Percentiles rank a stretch among this genome's conserved stretches.
Conservation (phyloP, 371 early-diverging fungal species). For the Mucor lusitanicus region DNA sequence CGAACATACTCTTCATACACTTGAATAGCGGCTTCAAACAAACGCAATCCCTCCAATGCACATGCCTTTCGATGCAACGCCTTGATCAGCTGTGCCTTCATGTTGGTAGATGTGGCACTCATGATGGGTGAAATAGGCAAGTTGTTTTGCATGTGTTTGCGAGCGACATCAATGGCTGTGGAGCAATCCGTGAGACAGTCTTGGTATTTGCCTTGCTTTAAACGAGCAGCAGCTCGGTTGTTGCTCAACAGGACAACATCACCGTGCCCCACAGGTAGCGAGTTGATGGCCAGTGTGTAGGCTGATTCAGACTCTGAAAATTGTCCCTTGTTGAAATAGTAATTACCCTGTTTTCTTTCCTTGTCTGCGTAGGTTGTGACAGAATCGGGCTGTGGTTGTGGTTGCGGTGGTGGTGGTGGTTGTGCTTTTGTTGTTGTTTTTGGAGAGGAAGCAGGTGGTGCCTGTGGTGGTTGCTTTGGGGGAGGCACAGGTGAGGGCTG, state of each 20-base stretch:
- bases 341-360: constrained; percentile 75
- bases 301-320: constrained; percentile 77
- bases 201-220: constrained; percentile 86
- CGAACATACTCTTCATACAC: constrained; percentile 69
- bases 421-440: background rate
- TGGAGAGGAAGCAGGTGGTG: background rate
- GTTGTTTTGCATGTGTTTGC: constrained; percentile 5
- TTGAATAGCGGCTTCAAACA: constrained; percentile 71
- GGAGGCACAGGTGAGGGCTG: constrained; percentile 1
- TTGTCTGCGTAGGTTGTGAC: constrained; percentile 25
- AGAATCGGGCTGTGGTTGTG: constrained; percentile 6
- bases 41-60: constrained; percentile 81
- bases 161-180: constrained; percentile 13
- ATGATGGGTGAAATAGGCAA: constrained; percentile 43
- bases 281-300: constrained; percentile 73
- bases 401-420: constrained; percentile 10
- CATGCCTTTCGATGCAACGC: constrained; percentile 63
- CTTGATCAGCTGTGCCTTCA: constrained; percentile 18
- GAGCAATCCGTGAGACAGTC: constrained; percentile 68
- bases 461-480: background rate
- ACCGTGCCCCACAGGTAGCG: constrained; percentile 62
- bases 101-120: background rate
- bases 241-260: constrained; percentile 71
- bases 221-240: constrained; percentile 85
- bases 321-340: constrained; percentile 85